A percentile compares a stretch with the other conserved stretches of the same genome.
These are phyloP conservation scores for Vachellia pachyceras DNA, from an alignment of 306 rosid species.

Conservation along the genomic window DNA sequence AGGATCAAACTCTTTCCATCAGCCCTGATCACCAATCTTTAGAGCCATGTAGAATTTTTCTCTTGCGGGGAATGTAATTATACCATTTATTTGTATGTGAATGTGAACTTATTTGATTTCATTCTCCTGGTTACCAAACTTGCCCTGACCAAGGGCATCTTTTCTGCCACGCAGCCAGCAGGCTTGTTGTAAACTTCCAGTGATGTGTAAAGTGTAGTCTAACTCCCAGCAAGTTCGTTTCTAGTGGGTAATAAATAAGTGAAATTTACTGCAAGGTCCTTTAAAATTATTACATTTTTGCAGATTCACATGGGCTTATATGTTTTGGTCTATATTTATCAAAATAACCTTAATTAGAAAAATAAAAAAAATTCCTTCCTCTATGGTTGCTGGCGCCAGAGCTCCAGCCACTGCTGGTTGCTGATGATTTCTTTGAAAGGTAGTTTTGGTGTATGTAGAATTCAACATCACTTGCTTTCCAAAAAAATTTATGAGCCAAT, in stretches of 20 bases:
- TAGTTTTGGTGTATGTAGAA: too few relatives aligned
- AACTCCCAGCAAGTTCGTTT: not conserved
- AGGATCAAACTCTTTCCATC: conserved; percentile 67
- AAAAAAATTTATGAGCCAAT: too few relatives aligned
- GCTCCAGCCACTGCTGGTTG: too few relatives aligned
- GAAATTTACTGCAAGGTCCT: not conserved
- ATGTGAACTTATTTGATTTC: conserved; percentile 44
- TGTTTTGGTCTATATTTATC: not conserved
- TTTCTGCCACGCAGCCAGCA: conserved; percentile 38
- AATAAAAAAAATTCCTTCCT: too few relatives aligned
- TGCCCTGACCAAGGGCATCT: conserved; percentile 35
- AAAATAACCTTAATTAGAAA: not conserved
- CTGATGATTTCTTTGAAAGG: too few relatives aligned
- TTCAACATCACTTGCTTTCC: too few relatives aligned
- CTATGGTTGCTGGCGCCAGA: too few relatives aligned
- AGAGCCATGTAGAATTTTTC: conserved; percentile 40
- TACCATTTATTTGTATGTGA: conserved; percentile 51
- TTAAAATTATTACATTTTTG: not conserved
- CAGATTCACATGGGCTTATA: not conserved
- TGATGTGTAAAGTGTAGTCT: conserved; percentile 1
- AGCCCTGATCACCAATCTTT: conserved; percentile 54
- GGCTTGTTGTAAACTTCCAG: conserved; percentile 31
- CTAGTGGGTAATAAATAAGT: not conserved
- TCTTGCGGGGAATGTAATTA: conserved; percentile 45
- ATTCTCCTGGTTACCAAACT: conserved; percentile 38